Percentiles rank a stretch among this genome's conserved stretches.
phyloP scores from a whole-genome alignment of 2,329 filamentous ascomycete genomes.

The Cytospora piceicola region DNA sequence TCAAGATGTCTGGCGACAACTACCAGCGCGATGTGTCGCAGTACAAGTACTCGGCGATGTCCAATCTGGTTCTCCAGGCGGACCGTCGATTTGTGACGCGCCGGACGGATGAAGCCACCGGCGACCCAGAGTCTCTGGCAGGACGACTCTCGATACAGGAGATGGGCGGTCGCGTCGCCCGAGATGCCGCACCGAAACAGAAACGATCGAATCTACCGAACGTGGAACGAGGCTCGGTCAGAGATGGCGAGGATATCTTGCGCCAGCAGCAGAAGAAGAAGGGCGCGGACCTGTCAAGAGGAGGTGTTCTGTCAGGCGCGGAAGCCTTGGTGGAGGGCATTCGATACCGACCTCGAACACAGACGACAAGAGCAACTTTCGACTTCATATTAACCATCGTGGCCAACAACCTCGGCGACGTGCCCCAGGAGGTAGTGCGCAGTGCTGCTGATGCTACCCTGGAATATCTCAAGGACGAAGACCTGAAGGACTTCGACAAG shows the following conservation, averaged over 20 bases:
- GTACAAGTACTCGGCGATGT: conserved; percentile 99
- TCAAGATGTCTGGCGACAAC: conserved; percentile 66
- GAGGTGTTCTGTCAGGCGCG: conserved; percentile 77
- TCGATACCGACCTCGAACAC: conserved; percentile 87
- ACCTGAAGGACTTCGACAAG: conserved; percentile 95
- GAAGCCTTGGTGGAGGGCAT: conserved; percentile 91
- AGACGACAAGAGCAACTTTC: conserved; percentile 89
- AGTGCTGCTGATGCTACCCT: conserved; percentile 92
- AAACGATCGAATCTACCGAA: conserved; percentile 74
- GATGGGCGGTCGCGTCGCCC: conserved; percentile 85
- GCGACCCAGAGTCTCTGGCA: conserved; percentile 95
- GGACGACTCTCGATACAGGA: conserved; percentile 91
- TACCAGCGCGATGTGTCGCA: conserved; percentile 84
- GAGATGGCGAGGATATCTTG: conserved; percentile 82
- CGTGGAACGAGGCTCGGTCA: conserved; percentile 74
- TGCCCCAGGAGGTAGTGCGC: conserved; percentile 86
- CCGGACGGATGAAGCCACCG: conserved; percentile 91
- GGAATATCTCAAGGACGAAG: conserved; percentile 92
- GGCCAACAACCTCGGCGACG: conserved; percentile 85
- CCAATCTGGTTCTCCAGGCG: conserved; percentile 99
- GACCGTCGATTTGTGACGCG: conserved; percentile 94
- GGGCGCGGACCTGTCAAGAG: conserved; percentile 70
- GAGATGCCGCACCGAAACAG: conserved; percentile 78
- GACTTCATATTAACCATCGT: conserved; percentile 93
- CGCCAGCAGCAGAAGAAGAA: conserved; percentile 88